Percentiles rank a stretch among this genome's conserved stretches.
phyloP scores from a whole-genome alignment of 2,329 filamentous ascomycete species.

The Cladosporium sphaerospermum region DNA sequence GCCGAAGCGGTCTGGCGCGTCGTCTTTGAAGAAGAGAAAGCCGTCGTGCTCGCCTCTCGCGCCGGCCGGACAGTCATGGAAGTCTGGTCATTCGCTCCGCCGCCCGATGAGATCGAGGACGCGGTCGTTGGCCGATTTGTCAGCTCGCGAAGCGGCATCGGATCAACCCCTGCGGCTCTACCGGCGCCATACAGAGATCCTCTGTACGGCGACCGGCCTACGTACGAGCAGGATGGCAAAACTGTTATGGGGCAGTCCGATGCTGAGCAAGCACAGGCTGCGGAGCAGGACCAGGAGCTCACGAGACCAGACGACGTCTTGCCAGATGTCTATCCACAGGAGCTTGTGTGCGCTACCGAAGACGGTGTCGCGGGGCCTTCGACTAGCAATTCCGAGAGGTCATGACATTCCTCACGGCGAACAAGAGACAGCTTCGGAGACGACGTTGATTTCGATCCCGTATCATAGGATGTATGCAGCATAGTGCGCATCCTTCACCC shows the following conservation, averaged over 20 bases:
- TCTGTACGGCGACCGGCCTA: slow-evolving; percentile 22
- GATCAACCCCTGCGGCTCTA: slow-evolving; percentile 11
- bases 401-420: neutral
- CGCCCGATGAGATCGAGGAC: slow-evolving; percentile 47
- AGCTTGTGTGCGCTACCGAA: neutral
- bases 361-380: slow-evolving; percentile 3
- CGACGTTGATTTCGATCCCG: too few species aligned
- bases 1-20: slow-evolving; percentile 97
- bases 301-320: slow-evolving; percentile 21
- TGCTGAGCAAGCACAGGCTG: neutral
- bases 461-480: too few species aligned
- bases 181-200: slow-evolving; percentile 24
- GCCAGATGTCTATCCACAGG: slow-evolving; percentile 19
- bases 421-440: too few species aligned
- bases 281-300: slow-evolving; percentile 1
- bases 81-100: slow-evolving; percentile 93
- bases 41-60: slow-evolving; percentile 86
- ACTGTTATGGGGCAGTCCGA: neutral
- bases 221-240: slow-evolving; percentile 12
- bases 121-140: neutral
- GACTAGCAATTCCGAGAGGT: neutral
- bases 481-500: too few species aligned
- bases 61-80: slow-evolving; percentile 92
- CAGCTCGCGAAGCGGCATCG: neutral
- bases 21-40: slow-evolving; percentile 97